phyloP scores from a whole-genome alignment of 331 rosid genomes.

The Stylosanthes scabra region DNA sequence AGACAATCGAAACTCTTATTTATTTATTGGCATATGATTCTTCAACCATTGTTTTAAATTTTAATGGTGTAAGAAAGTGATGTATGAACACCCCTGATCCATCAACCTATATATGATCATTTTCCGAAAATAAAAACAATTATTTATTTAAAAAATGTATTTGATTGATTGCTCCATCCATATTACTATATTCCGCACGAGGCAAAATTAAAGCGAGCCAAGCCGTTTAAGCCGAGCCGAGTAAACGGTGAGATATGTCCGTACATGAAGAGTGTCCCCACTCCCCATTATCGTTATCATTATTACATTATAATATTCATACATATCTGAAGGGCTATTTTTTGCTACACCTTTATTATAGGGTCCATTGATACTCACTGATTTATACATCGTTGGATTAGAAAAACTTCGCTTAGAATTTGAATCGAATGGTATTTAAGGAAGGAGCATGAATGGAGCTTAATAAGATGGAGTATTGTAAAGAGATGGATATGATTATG shows the following conservation, averaged over 20 bases:
- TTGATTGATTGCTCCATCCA: not conserved
- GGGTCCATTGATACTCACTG: too few relatives aligned
- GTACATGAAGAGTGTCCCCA: constrained; percentile 29
- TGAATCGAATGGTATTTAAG: too few relatives aligned
- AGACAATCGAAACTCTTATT: too few relatives aligned
- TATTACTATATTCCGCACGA: constrained; percentile 26
- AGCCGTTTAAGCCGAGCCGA: constrained; percentile 33
- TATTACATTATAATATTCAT: not conserved
- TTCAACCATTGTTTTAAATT: too few relatives aligned
- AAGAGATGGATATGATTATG: not conserved
- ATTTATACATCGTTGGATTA: too few relatives aligned
- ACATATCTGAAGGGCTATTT: too few relatives aligned
- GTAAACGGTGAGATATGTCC: constrained; percentile 13
- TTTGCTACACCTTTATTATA: too few relatives aligned
- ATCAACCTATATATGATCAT: not conserved
- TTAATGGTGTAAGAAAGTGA: not conserved
- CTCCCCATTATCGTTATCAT: not conserved
- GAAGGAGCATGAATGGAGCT: too few relatives aligned
- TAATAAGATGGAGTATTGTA: too few relatives aligned
- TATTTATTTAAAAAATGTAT: not conserved
- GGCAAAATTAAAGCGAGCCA: constrained; percentile 33
- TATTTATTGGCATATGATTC: too few relatives aligned
- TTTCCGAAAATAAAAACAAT: too few relatives aligned
- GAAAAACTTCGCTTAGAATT: too few relatives aligned
- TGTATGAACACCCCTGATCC: not conserved